Evolutionary conservation across 2,329 filamentous ascomycete genomes (phyloP).

Genomic region (Aspergillus latus): DNA sequence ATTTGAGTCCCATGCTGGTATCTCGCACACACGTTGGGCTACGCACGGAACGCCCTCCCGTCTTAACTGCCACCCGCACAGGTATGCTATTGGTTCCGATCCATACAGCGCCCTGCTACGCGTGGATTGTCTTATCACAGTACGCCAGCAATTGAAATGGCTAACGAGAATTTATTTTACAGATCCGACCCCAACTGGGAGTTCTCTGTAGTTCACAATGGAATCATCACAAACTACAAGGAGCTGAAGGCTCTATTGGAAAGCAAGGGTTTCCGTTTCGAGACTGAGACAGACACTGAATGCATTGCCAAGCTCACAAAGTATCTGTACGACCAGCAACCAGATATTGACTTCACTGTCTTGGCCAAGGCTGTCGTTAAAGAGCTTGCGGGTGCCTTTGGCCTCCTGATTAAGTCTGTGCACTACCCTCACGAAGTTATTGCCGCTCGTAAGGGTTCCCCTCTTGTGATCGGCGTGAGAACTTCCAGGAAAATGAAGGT

Average conservation of each 20-base stretch:
- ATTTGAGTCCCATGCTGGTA: conserved; percentile 97
- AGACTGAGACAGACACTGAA: conserved; percentile 99
- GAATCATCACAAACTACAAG: conserved; percentile 99
- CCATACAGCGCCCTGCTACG: background rate
- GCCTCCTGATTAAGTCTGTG: conserved; percentile 94
- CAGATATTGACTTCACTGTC: conserved; percentile 91
- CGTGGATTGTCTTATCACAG: no score
- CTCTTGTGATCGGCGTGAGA: conserved; percentile 93
- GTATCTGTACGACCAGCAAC: conserved; percentile 95
- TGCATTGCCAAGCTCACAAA: conserved; percentile 99
- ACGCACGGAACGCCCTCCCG: conserved; percentile 94
- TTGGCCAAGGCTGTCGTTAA: conserved; percentile 97
- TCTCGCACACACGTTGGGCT: conserved; percentile 98
- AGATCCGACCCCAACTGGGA: conserved; percentile 95
- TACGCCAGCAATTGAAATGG: no score
- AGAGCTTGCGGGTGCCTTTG: conserved; percentile 97
- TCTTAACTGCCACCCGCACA: conserved; percentile 96
- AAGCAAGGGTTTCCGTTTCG: conserved; percentile 95
- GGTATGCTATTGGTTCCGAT: conserved; percentile 57
- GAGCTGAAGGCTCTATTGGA: conserved; percentile 91
- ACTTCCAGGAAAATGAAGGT: conserved; percentile 99
- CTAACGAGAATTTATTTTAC: background rate
- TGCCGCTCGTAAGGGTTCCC: conserved; percentile 96
- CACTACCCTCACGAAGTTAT: conserved; percentile 98
- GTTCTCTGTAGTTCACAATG: conserved; percentile 97